Conservation (phyloP, 305 asterid species). For the Fraxinus dipetala region DNA sequence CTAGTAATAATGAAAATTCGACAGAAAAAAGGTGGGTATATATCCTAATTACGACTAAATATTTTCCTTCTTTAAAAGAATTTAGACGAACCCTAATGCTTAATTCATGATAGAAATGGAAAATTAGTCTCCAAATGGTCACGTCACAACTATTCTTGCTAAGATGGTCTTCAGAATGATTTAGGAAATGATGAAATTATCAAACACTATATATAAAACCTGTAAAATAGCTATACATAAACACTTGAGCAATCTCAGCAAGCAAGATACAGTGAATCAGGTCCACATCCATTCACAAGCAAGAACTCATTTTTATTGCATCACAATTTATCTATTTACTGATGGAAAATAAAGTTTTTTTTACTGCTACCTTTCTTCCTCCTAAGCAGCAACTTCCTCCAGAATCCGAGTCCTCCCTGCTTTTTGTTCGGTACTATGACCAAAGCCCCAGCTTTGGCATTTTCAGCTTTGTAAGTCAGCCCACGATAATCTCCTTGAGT, state of each 20-base stretch:
- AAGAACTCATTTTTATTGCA: conserved; percentile 20
- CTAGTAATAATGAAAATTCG: background rate
- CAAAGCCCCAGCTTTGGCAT: conserved; percentile 39
- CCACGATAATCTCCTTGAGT: conserved; percentile 21
- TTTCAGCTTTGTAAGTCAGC: background rate
- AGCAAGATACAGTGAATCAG: background rate
- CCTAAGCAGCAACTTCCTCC: conserved; percentile 62
- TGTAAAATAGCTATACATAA: background rate
- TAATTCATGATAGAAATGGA: background rate
- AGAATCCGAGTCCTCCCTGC: conserved; percentile 51
- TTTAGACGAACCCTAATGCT: background rate
- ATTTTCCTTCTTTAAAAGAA: background rate
- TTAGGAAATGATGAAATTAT: background rate
- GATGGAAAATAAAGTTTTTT: conserved; percentile 37
- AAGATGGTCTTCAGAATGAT: background rate
- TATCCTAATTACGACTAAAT: background rate
- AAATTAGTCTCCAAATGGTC: background rate
- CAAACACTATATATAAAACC: background rate
- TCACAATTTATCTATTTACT: conserved; percentile 26
- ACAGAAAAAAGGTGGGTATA: background rate
- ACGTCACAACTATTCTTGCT: background rate
- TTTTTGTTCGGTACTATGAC: conserved; percentile 50
- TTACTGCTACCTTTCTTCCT: conserved; percentile 48
- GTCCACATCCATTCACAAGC: conserved; percentile 20
- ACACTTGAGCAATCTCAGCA: background rate